Conservation (phyloP, 176 grass and related monocot species). For the Calamus simplicifolius region DNA sequence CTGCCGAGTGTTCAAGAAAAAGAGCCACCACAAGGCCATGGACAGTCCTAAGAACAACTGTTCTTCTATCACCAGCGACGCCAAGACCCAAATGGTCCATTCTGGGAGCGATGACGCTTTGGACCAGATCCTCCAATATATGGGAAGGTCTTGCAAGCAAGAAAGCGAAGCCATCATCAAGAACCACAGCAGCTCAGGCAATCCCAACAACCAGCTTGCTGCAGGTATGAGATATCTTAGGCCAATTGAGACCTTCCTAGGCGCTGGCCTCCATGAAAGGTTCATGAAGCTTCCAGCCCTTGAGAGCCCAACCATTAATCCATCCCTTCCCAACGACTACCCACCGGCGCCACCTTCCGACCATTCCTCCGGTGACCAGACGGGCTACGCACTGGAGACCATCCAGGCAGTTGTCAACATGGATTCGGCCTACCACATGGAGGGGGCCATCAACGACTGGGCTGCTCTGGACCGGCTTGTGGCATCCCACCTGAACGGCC, state of each 20-base stretch:
- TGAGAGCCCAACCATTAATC: conserved; percentile 38
- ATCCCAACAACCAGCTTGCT: too few relatives aligned
- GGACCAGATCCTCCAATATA: conserved; percentile 79
- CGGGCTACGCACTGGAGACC: conserved; percentile 15
- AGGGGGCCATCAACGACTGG: conserved; percentile 36
- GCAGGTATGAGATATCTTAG: conserved; percentile 36
- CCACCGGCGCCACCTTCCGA: conserved; percentile 5
- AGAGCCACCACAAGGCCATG: conserved; percentile 68
- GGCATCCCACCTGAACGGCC: conserved; percentile 51
- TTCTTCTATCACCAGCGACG: conserved; percentile 31
- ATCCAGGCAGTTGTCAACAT: conserved; percentile 1
- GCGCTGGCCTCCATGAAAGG: conserved; percentile 35
- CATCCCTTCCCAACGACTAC: not conserved
- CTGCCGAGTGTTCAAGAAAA: conserved; percentile 98
- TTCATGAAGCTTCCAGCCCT: conserved; percentile 73
- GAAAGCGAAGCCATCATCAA: conserved; percentile 29
- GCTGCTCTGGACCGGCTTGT: conserved; percentile 49
- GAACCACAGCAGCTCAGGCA: too few relatives aligned
- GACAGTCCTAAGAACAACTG: conserved; percentile 31
- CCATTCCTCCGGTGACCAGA: not conserved
- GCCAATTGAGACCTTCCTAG: conserved; percentile 52
- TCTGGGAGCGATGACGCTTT: conserved; percentile 52
- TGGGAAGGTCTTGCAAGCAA: conserved; percentile 49
- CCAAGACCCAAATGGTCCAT: conserved; percentile 34
- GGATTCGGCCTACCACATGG: not conserved